These are phyloP conservation scores for Urtica urens DNA, from an alignment of 306 rosid genomes.

Conservation along the genomic window DNA sequence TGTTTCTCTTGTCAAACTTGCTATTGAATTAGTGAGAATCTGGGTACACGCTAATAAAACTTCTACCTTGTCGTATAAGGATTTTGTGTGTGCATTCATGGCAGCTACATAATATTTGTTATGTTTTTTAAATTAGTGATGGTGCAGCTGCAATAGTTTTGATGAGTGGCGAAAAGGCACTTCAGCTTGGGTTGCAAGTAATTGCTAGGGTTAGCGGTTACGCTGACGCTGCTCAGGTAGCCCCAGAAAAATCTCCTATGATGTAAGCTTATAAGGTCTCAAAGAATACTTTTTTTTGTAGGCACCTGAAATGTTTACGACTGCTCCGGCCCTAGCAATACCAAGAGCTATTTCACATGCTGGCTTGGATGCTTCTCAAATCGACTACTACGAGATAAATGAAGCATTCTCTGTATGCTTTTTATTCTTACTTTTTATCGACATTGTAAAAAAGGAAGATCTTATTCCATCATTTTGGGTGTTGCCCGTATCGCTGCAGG, in stretches of 20 bases:
- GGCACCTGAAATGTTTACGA: slow-evolving; percentile 82
- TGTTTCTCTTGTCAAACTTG: slow-evolving; percentile 11
- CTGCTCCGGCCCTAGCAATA: slow-evolving; percentile 82
- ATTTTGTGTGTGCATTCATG: too few relatives aligned
- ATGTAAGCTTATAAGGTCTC: slow-evolving; percentile 14
- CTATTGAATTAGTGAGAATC: too few relatives aligned
- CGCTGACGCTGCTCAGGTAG: slow-evolving; percentile 92
- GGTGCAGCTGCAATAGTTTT: slow-evolving; percentile 94
- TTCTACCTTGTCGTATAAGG: too few relatives aligned
- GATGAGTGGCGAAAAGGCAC: slow-evolving; percentile 80
- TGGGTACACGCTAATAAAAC: too few relatives aligned
- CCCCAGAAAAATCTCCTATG: neutral
- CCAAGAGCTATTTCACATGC: slow-evolving; percentile 84
- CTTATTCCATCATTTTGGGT: slow-evolving; percentile 7
- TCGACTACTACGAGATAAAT: slow-evolving; percentile 84
- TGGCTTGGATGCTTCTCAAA: slow-evolving; percentile 68
- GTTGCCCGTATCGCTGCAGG: slow-evolving; percentile 36
- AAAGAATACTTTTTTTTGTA: slow-evolving; percentile 29
- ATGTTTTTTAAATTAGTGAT: slow-evolving; percentile 44
- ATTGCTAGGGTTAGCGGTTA: slow-evolving; percentile 82
- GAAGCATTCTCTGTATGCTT: slow-evolving; percentile 86
- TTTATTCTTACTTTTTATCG: neutral
- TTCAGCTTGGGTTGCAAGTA: slow-evolving; percentile 65
- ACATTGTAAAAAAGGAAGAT: too few relatives aligned
- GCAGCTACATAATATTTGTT: too few relatives aligned